Evolutionary conservation across 768 basidiomycete species (phyloP), one percentile per base, ranked within the genome.

Genomic region (Suillus occidentalis): DNA sequence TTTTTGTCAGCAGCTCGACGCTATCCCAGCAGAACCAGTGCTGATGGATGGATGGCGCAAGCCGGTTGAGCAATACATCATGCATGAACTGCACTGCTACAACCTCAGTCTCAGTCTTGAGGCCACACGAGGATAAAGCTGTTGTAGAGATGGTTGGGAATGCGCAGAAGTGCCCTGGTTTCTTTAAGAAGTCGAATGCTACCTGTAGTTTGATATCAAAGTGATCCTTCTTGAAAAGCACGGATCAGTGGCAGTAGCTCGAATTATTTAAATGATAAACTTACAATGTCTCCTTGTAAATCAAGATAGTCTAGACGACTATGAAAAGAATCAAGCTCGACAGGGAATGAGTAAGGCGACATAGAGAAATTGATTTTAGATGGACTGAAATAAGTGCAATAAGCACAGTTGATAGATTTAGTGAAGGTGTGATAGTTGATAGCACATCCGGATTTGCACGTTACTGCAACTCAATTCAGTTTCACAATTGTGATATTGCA

Each of bases 141-240:
- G 52, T 2, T 9, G 52, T 53, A 18, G 18, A 4, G 8, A 53
- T 53, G 3, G 16, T 4, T 34, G 52, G 52, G 52, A 4, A 53
- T 31, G 28, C 5, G 52, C 52, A 53, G 18, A 31, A 53, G 9
- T 34, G 31, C 18, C 52, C 52, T 31, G 16, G 31, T 31, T 53
- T 53, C 31, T 34, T 53, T 31, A 53, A 31, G 52, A 53, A 53
- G 18, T 53, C 16, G 16, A 53, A 53, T 31, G 52, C 52, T 31
- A 12, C 52, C 18, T 18, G 18, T 53, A 53, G 52, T 53, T 53
- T 53, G 18, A 53, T 53, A 2, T 53, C 31, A 6, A 53, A 53
- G 52, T 31, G 28, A 53, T 53, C 28, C 34, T 53, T 53, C 52
- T 53, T 53, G 52, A 53, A 34, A 53, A 53, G 18, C 52, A 53